Evolutionary conservation across 371 early-diverging fungal genomes (phyloP).

Genomic region (Lichtheimia corymbifera): DNA sequence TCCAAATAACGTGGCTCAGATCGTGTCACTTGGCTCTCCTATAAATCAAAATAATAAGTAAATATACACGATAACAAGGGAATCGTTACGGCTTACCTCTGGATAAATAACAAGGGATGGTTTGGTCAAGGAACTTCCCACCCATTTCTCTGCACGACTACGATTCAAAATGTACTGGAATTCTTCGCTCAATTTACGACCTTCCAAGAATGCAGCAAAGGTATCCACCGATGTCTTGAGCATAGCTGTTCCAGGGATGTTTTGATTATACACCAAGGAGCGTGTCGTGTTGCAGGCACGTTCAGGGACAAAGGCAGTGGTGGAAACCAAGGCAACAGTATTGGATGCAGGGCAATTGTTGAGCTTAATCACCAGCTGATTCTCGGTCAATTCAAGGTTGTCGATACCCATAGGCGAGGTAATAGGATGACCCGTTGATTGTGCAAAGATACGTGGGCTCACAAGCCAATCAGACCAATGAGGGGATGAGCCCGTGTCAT

Average conservation of each 20-base stretch:
- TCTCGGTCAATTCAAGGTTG: constrained; percentile 9
- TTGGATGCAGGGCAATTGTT: constrained; percentile 12
- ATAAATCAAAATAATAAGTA: not conserved
- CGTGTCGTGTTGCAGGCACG: not conserved
- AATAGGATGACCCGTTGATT: not conserved
- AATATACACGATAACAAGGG: not conserved
- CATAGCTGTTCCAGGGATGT: not conserved
- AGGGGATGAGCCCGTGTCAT: not conserved
- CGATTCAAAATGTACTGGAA: constrained; percentile 60
- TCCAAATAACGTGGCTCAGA: not conserved
- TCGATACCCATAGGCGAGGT: constrained; percentile 3
- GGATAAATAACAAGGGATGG: constrained; percentile 54
- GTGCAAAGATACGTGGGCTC: constrained; percentile 1
- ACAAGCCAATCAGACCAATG: constrained; percentile 12
- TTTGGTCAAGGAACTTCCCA: constrained; percentile 50
- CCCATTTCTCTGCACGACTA: constrained; percentile 48
- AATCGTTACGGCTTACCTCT: constrained; percentile 25
- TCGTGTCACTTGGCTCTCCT: constrained; percentile 8
- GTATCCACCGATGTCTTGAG: not conserved
- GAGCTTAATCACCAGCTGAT: constrained; percentile 13
- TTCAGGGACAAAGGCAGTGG: constrained; percentile 32
- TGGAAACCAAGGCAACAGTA: constrained; percentile 27
- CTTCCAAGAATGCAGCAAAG: constrained; percentile 28
- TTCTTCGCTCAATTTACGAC: constrained; percentile 54
- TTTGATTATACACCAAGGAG: not conserved